A percentile compares a stretch with the other conserved stretches of the same genome.
Evolutionary conservation across 345 rosid genomes (phyloP).

Genomic region (Syzygium jambos): DNA sequence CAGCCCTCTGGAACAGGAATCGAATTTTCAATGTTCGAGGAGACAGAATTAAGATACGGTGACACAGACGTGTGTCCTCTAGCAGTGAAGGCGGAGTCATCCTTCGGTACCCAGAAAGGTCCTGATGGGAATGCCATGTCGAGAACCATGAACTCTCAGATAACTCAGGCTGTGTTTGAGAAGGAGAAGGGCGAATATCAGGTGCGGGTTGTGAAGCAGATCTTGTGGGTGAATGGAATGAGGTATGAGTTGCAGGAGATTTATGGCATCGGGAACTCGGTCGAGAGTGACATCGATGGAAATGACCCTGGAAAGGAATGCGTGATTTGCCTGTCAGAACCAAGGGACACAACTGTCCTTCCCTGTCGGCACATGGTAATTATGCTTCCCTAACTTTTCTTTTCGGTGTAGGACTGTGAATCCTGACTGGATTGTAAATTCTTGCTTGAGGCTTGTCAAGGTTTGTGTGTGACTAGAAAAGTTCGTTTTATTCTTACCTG

Average conservation of each 20-base stretch:
- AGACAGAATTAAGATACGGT: slow-evolving; percentile 33
- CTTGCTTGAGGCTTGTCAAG: not conserved
- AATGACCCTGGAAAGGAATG: slow-evolving; percentile 90
- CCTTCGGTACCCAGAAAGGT: slow-evolving; percentile 22
- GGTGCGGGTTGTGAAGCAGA: slow-evolving; percentile 65
- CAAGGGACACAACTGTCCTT: slow-evolving; percentile 84
- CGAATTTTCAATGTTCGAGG: slow-evolving; percentile 56
- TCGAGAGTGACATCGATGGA: slow-evolving; percentile 57
- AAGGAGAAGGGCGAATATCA: slow-evolving; percentile 65
- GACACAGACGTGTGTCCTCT: slow-evolving; percentile 57
- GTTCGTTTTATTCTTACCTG: not conserved
- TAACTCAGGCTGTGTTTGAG: slow-evolving; percentile 64
- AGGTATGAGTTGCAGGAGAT: slow-evolving; percentile 95
- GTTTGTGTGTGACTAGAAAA: not conserved
- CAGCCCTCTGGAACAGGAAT: slow-evolving; percentile 77
- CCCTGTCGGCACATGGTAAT: slow-evolving; percentile 97
- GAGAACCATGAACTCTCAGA: slow-evolving; percentile 53
- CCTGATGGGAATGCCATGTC: slow-evolving; percentile 33
- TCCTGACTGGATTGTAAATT: not conserved
- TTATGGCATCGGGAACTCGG: slow-evolving; percentile 83
- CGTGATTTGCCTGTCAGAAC: slow-evolving; percentile 89
- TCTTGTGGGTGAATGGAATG: slow-evolving; percentile 61
- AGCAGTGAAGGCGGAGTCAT: slow-evolving; percentile 71
- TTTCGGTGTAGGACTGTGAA: not conserved
- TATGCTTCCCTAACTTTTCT: not conserved